phyloP scores from a whole-genome alignment of 768 basidiomycete species.

The Tricholoma matsutake region DNA sequence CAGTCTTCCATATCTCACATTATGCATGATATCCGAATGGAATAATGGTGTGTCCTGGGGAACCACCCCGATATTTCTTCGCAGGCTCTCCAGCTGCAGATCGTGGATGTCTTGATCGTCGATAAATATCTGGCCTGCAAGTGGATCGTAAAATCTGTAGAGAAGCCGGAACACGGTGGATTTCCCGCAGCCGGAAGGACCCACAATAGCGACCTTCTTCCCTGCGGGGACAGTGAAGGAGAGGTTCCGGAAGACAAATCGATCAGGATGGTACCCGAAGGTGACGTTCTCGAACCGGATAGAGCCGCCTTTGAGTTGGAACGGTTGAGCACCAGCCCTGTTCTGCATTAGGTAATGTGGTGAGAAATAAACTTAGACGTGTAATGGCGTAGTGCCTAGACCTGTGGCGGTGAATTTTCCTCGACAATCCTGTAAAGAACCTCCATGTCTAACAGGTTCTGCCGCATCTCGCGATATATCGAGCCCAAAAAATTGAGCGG shows the following conservation, averaged over 20 bases:
- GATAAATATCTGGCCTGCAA: conserved; percentile 74
- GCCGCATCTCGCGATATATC: conserved; percentile 95
- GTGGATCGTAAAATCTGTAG: conserved; percentile 91
- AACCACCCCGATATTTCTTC: conserved; percentile 84
- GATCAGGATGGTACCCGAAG: conserved; percentile 89
- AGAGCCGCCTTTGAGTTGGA: conserved; percentile 73
- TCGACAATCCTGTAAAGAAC: conserved; percentile 86
- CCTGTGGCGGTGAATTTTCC: conserved; percentile 70
- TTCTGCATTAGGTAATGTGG: conserved; percentile 48
- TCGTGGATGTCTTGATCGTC: conserved; percentile 85
- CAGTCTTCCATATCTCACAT: conserved; percentile 88
- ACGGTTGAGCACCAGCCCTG: conserved; percentile 59
- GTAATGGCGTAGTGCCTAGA: conserved; percentile 19
- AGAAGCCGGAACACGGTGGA: conserved; percentile 93
- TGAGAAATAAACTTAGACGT: neutral
- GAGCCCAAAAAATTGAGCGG: conserved; percentile 97
- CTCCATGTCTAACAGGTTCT: conserved; percentile 97
- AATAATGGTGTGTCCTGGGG: conserved; percentile 98
- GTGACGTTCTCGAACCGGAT: conserved; percentile 91
- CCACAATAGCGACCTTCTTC: conserved; percentile 97
- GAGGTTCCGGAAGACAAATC: conserved; percentile 86
- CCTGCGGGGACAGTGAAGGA: conserved; percentile 93
- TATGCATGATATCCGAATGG: conserved; percentile 94
- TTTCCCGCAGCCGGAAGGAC: conserved; percentile 96
- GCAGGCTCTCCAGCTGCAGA: conserved; percentile 68